These are phyloP conservation scores for Antitrichia curtipendula DNA, from an alignment of 225 moss, liverwort and hornwort species.

Conservation along the genomic window DNA sequence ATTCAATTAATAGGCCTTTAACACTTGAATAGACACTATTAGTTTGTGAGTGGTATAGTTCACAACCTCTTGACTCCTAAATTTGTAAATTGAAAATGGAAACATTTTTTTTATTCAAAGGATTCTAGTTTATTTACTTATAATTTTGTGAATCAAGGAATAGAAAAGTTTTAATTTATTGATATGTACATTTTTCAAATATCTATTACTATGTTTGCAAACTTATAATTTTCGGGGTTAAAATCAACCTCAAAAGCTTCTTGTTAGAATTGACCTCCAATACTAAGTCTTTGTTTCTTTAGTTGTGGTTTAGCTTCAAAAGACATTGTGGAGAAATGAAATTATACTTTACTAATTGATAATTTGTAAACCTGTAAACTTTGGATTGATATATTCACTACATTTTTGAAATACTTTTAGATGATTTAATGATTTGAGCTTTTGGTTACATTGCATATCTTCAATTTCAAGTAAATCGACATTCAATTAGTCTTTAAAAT, in stretches of 20 bases:
- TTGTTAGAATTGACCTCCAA: background rate
- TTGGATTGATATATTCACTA: background rate
- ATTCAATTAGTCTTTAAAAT: background rate
- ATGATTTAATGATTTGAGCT: background rate
- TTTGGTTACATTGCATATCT: background rate
- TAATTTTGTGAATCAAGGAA: too few species aligned
- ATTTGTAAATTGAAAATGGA: too few species aligned
- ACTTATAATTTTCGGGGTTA: too few species aligned
- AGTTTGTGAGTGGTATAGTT: too few species aligned
- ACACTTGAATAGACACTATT: too few species aligned
- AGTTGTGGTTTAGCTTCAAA: background rate
- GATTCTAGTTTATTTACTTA: too few species aligned
- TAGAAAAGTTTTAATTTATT: too few species aligned
- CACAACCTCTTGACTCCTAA: too few species aligned
- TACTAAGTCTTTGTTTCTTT: background rate
- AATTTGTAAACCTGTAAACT: background rate
- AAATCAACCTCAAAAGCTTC: background rate
- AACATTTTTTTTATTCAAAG: too few species aligned
- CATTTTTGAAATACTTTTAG: background rate
- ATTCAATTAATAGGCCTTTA: too few species aligned
- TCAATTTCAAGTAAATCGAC: background rate
- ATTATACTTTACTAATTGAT: background rate
- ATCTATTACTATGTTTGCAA: too few species aligned
- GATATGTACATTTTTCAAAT: too few species aligned
- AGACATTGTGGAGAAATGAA: background rate